Conservation (phyloP, 176 grass and related monocot genomes). For the Lolium perenne region DNA sequence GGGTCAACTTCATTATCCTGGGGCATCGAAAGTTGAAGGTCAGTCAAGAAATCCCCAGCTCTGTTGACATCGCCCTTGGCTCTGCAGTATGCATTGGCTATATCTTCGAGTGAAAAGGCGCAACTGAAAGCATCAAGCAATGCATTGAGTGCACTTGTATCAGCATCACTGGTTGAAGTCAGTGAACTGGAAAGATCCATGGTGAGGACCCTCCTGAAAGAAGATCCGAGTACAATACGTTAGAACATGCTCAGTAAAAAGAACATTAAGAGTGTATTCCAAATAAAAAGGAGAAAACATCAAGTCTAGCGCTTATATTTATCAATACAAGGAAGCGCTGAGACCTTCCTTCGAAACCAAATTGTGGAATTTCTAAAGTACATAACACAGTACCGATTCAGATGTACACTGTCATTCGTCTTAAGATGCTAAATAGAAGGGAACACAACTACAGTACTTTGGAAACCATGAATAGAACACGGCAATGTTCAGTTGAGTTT, state of each 20-base stretch:
- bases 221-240: constrained; percentile 26
- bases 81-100: constrained; percentile 78
- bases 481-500: constrained; percentile 4
- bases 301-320: not conserved
- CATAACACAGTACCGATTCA: not conserved
- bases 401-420: not conserved
- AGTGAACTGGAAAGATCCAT: constrained; percentile 52
- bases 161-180: constrained; percentile 56
- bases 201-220: constrained; percentile 21
- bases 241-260: constrained; percentile 36
- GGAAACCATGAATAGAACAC: constrained; percentile 5
- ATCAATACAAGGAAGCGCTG: constrained; percentile 10
- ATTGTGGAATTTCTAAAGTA: constrained; percentile 2
- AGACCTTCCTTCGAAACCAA: constrained; percentile 27
- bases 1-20: constrained; percentile 44
- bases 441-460: not conserved
- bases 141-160: constrained; percentile 60
- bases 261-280: constrained; percentile 28
- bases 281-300: constrained; percentile 24
- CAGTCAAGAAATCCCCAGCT: constrained; percentile 75
- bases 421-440: constrained; percentile 10
- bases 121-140: constrained; percentile 80
- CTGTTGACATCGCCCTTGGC: constrained; percentile 70
- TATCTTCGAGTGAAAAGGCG: constrained; percentile 78
- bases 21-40: constrained; percentile 53